These are phyloP conservation scores for Draba incana DNA, from an alignment of 345 rosid genomes.

Conservation along the genomic window DNA sequence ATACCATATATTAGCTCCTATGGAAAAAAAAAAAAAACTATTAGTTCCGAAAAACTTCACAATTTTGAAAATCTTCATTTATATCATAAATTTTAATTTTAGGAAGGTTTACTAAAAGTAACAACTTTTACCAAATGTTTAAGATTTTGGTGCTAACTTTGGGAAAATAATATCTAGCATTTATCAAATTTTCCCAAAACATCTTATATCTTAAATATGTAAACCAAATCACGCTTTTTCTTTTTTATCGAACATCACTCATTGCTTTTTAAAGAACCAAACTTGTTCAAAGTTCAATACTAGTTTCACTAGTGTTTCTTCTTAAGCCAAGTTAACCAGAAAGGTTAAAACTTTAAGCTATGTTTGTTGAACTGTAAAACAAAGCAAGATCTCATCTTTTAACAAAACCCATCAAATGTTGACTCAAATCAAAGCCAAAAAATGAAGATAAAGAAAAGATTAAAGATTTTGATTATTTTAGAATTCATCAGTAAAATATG, in stretches of 20 bases:
- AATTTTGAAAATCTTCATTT: background rate
- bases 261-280: background rate
- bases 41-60: background rate
- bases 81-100: background rate
- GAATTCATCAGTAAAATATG: conserved; percentile 35
- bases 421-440: background rate
- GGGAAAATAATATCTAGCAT: background rate
- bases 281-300: background rate
- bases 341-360: background rate
- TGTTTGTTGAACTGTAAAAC: background rate
- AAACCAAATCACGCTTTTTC: background rate
- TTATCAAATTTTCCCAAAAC: background rate
- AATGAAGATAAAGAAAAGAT: conserved; percentile 8
- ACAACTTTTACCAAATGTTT: background rate
- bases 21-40: too few relatives aligned
- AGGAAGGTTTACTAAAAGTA: background rate
- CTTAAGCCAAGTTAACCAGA: background rate
- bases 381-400: conserved; percentile 8
- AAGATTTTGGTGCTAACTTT: conserved; percentile 1
- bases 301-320: background rate
- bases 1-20: background rate
- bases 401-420: conserved; percentile 17
- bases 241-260: too few relatives aligned
- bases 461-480: conserved; percentile 19
- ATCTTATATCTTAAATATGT: background rate